Conservation (phyloP, 768 basidiomycete genomes). For the Amanita molliuscula region DNA sequence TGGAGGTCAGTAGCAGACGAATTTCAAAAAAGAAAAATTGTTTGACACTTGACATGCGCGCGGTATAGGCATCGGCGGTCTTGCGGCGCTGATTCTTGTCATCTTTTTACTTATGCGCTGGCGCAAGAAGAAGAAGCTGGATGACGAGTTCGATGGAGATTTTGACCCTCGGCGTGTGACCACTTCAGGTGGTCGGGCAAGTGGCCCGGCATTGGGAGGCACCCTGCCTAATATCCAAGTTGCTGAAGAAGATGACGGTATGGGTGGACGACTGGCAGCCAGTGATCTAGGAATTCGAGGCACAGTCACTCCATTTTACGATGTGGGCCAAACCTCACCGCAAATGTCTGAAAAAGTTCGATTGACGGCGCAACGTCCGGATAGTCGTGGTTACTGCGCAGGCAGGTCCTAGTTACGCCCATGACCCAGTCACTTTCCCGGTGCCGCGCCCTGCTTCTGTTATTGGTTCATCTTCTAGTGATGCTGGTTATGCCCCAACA, state of each 20-base stretch:
- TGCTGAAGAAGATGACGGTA: slow-evolving; percentile 22
- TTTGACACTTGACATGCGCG: no score
- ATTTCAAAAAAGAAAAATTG: background rate
- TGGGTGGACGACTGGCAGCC: slow-evolving; percentile 21
- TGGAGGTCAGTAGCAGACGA: slow-evolving; percentile 24
- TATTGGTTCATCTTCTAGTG: background rate
- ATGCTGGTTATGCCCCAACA: slow-evolving; percentile 1
- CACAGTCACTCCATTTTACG: slow-evolving; percentile 23
- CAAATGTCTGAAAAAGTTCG: slow-evolving; percentile 6
- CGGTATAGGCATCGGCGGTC: slow-evolving; percentile 19
- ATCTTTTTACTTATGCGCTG: slow-evolving; percentile 18
- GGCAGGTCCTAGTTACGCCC: background rate
- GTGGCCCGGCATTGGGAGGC: slow-evolving; percentile 8
- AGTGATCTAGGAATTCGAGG: slow-evolving; percentile 19
- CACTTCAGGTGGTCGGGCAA: slow-evolving; percentile 5
- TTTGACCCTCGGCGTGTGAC: slow-evolving; percentile 26
- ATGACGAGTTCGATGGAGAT: slow-evolving; percentile 27
- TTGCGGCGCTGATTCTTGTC: slow-evolving; percentile 14
- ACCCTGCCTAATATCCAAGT: slow-evolving; percentile 11
- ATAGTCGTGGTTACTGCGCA: background rate
- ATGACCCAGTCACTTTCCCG: background rate
- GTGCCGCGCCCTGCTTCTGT: background rate
- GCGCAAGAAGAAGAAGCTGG: slow-evolving; percentile 13
- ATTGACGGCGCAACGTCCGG: background rate
- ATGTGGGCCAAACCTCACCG: slow-evolving; percentile 3